Base-by-base conservation (phyloP, 1,284 basidiomycete species). In the Trametes polyzona region DNA sequence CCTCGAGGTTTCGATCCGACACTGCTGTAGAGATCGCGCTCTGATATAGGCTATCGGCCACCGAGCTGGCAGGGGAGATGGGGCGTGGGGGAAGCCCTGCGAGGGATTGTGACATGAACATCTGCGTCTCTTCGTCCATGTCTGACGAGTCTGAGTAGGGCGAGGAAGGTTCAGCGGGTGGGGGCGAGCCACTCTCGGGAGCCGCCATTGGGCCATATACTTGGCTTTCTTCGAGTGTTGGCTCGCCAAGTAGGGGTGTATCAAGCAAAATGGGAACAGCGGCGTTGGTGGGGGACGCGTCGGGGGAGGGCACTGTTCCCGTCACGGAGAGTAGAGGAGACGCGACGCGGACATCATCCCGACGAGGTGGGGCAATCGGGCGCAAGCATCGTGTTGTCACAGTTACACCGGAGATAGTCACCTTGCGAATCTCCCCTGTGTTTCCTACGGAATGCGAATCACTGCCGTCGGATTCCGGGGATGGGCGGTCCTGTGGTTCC, bases 51-150 rank as follows among this genome's bases (percentile, higher is more conserved):
- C 71, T 71, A 54, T 69, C 70, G 6, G 67, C 61, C 11, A 71
- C 64, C 17, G 71, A 68, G 43, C 75, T 77, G 23, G 78, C 64
- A 4, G 80, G 77, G n/a, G 80, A 83, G 75, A 54, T 80, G 5
- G 67, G 65, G 9, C 68, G 68, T 7, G 76, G 70, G 23, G 76
- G 74, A 36, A 92, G 76, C 40, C 74, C 78, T 6, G 80, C 84
- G 42, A 92, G 75, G 5, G 90, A 92, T 66, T 91, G 89, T 4
- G 88, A 87, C 89, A 92, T 92, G 53, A 80, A 73, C 67, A 83
- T 72, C 42, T 83, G 81, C 2, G 80, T 78, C 37, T 86, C 84
- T 64, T 90, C 88, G 58, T 90, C 88, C 42, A 88, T 58, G 50
- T 78, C 70, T 21, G 69, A 73, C 7, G 80, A 80, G 48, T 78